Base-by-base conservation (phyloP, 495 filamentous ascomycete species). In the Ramalina intermedia region DNA sequence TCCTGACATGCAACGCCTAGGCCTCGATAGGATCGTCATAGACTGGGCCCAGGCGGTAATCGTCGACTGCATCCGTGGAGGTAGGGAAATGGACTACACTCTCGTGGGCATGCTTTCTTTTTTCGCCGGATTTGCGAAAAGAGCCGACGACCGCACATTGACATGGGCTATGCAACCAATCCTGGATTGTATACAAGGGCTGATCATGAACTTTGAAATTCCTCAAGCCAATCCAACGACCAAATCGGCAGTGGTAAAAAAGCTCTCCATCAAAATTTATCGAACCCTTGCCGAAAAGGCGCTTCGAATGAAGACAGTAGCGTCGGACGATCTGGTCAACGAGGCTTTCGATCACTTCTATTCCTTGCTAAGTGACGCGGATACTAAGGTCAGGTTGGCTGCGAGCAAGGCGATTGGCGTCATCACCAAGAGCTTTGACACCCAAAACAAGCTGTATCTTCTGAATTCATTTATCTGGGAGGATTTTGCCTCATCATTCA, bases 381-480 rank as follows among this genome's bases (percentile, higher is more conserved):
- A 95, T 55, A 96, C 89, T 0, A 83, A 85, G 6, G 86, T 96
- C 26, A 72, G 91, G 36, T 77, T 93, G 61, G 82, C 90, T 33
- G 85, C 90, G 9, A 93, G 87, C 64, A 99, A 99, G 65, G 82
- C 88, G 13, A 73, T 96, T 42, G 93, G 86, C 53, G 73, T 94
- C 24, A 78, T 96, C 53, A 80, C 87, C 0, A 65, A 85, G 45
- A 84, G 84, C 56, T 66, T 47, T 6, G 44, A 23, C 29, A 9
- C 29, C 29, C 29, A 33, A 13, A 33, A 33, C 29, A 33, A 33
- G 29, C 8, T 33, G 12, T 33, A 33, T 33, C 29, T 33, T 33
- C 7, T 33, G 7, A 33, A 33, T 33, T 33, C 29, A 33, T 33
- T 33, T 8, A 33, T 33, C 29, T 33, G 29, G 29, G 29, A 33